Conservation (phyloP, 176 grass and related monocot genomes). For the Pontederia crassipes region DNA sequence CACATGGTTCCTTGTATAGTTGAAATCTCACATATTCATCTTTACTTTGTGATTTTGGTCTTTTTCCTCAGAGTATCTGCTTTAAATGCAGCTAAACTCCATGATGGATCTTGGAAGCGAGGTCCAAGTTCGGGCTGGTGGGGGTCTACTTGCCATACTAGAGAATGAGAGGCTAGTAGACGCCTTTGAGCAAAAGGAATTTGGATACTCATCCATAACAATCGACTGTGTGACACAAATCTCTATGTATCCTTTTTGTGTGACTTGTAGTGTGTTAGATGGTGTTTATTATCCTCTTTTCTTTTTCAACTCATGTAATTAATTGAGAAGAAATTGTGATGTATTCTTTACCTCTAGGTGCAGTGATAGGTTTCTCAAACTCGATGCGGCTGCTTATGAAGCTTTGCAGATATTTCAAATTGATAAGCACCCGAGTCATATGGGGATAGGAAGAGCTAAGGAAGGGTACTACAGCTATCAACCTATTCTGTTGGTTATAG, state of each 20-base stretch:
- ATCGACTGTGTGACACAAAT: conserved; percentile 83
- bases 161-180: conserved; percentile 89
- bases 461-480: conserved; percentile 56
- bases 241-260: conserved; percentile 76
- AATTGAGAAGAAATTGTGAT: conserved; percentile 9
- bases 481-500: conserved; percentile 8
- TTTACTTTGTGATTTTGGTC: conserved; percentile 1
- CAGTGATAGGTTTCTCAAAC: conserved; percentile 94
- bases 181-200: conserved; percentile 69
- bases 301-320: not conserved
- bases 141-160: conserved; percentile 94
- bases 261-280: conserved; percentile 1
- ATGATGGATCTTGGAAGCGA: conserved; percentile 99
- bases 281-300: not conserved
- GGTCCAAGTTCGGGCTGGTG: conserved; percentile 90
- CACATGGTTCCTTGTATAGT: not conserved
- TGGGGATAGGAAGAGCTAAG: conserved; percentile 96
- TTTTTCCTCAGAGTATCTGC: conserved; percentile 1
- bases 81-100: conserved; percentile 83
- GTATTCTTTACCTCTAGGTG: conserved; percentile 40
- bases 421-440: conserved; percentile 91
- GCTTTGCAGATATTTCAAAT: conserved; percentile 96
- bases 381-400: conserved; percentile 86
- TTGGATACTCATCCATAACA: conserved; percentile 58
- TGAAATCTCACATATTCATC: not conserved